Base-by-base conservation (phyloP, 2,329 filamentous ascomycete genomes). In the Penicillium olsonii region DNA sequence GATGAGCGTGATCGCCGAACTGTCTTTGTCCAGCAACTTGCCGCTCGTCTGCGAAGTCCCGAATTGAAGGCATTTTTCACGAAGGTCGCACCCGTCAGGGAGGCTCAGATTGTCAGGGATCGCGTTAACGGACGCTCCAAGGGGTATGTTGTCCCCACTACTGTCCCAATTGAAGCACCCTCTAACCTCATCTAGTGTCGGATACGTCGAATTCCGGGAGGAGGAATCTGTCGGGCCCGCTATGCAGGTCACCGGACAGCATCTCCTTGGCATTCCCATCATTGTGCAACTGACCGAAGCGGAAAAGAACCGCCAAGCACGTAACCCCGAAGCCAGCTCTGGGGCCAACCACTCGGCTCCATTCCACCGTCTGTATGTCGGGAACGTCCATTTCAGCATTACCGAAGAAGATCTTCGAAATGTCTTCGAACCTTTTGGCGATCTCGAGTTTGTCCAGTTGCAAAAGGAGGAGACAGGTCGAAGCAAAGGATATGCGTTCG, bases 351-450 rank as follows among this genome's bases (percentile, higher is more conserved):
- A 92, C 69, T 87, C 89, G 54, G 87, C 95, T 52, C 94, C 94
- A 19, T 97, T 97, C 78, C 94, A 99, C 75, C 89, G 95, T 62
- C 87, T 99, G 52, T 99, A 97, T 73, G 92, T 99, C 62, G 94
- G 94, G 74, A 99, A 99, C 71, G 97, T 99, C 63, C 94, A 99
- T 78, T 99, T 99, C 82, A 96, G 91, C 71, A 95, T 99, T 70
- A 96, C 91, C 68, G 94, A 99, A 75, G 85, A 87, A 71, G 95
- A 99, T 75, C 79, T 99, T 59, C 87, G 92, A 79, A 91, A 92
- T 69, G 91, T 99, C 54, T 99, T 99, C 72, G 90, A 95, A 75
- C 92, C 94, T 1, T 99, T 96, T 73, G 94, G 94, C 63, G 92
- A 96, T 76, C 86, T 99, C 50, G 94, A 97, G 70, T 96, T 96